Percentiles rank a stretch among this genome's conserved stretches.
Conservation (phyloP, 1,284 basidiomycete species). For the Ustilago loliicola region DNA sequence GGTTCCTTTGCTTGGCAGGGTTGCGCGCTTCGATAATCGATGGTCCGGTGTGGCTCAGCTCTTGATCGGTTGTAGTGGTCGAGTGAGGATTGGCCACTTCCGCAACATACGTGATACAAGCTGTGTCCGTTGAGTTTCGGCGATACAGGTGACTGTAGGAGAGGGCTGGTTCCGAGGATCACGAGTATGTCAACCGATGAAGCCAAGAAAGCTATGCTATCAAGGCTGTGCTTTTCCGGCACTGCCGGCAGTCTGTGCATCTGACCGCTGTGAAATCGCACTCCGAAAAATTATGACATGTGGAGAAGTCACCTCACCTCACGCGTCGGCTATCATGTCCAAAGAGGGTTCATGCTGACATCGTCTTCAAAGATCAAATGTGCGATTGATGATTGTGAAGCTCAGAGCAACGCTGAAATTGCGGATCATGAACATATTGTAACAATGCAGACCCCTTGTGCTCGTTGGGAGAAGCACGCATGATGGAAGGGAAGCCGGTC, state of each 20-base stretch:
- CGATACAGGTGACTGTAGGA: background rate
- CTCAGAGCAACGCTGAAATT: background rate
- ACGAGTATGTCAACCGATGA: background rate
- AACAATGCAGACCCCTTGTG: background rate
- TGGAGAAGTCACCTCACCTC: constrained; percentile 4
- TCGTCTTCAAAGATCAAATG: background rate
- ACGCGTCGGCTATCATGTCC: background rate
- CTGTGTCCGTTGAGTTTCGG: background rate
- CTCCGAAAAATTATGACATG: constrained; percentile 2
- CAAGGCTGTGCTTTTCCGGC: constrained; percentile 2
- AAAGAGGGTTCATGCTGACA: background rate
- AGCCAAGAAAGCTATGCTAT: constrained; percentile 1
- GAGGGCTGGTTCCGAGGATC: background rate
- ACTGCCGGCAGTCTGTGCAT: constrained; percentile 6
- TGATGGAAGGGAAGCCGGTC: background rate
- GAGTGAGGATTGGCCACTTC: background rate
- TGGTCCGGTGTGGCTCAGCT: background rate
- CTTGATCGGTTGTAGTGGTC: background rate
- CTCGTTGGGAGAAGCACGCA: background rate
- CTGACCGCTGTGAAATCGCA: background rate
- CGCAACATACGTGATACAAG: background rate
- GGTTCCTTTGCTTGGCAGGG: background rate
- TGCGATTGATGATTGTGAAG: too few species aligned
- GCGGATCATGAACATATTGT: background rate
- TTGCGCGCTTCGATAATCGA: background rate